A percentile compares a stretch with the other conserved stretches of the same genome.
Conservation (phyloP, 805 yeast species). For the Candida yuanshanica region DNA sequence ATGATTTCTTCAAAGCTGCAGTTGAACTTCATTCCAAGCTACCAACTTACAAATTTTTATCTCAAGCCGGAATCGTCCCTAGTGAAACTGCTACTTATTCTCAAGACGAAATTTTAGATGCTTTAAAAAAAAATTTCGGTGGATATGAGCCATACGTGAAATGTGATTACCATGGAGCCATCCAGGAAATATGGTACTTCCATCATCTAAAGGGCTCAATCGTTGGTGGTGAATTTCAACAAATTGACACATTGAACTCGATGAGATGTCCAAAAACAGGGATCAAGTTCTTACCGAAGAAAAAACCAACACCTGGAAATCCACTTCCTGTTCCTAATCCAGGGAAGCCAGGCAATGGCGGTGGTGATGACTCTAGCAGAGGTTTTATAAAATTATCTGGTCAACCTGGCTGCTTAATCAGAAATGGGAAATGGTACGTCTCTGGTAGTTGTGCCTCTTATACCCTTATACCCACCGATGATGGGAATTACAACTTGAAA, state of each 20-base stretch:
- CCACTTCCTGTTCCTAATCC: constrained; percentile 19
- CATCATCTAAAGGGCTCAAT: constrained; percentile 72
- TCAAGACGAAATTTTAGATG: constrained; percentile 46
- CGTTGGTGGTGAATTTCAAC: constrained; percentile 55
- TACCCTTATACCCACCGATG: constrained; percentile 29
- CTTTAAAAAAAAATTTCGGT: constrained; percentile 46
- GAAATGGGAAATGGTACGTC: constrained; percentile 80
- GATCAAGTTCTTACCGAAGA: constrained; percentile 54
- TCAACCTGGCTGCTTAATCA: constrained; percentile 71
- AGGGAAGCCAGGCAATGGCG: constrained; percentile 9
- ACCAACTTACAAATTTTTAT: constrained; percentile 64
- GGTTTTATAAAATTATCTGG: constrained; percentile 48
- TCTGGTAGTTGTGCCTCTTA: constrained; percentile 83
- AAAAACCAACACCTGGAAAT: constrained; percentile 17
- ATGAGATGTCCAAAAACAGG: constrained; percentile 66
- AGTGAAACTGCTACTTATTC: constrained; percentile 50
- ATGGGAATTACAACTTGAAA: constrained; percentile 43
- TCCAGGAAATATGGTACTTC: constrained; percentile 65
- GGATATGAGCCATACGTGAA: constrained; percentile 49
- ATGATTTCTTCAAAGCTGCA: constrained; percentile 62
- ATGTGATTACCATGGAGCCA: constrained; percentile 47
- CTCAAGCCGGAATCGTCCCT: constrained; percentile 69
- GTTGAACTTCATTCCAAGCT: constrained; percentile 50
- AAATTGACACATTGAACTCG: constrained; percentile 51
- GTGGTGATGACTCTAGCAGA: constrained; percentile 16